Base-by-base conservation (phyloP, 371 early-diverging fungal species). In the Mucor piriformis region DNA sequence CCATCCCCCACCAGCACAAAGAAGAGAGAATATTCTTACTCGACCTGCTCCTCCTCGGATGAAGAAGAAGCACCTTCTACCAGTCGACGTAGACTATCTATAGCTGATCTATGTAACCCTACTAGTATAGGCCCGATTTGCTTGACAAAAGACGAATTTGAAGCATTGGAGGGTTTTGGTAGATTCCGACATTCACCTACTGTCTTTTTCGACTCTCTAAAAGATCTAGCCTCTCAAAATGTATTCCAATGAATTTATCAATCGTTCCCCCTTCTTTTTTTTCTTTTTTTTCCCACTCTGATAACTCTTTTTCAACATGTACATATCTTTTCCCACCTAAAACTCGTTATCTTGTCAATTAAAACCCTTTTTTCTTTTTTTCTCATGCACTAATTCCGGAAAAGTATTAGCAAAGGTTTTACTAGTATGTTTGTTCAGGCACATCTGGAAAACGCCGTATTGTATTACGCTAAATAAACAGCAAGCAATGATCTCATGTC, bases 141-240 rank as follows among this genome's bases (percentile, higher is more conserved):
- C 13, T 47, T 77, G 21, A 74, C 78, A 29, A 34, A 59, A 11
- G 79, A 79, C 57, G 79, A 79, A 38, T 53, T 70, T 43, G 79
- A 79, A 57, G 79, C 69, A 8, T 46, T 79, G 8, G 66, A 79
- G 48, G 76, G 70, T 5, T 68, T 79, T 32, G 64, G 67, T 21
- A 49, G 63, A 25, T 69, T 79, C 37, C 66, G 70, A 25, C 65
- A 61, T 10, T 51, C 68, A 6, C 63, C 56, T 21, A 13, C 58
- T 15, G 64, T 55, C 18, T 64, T 61, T 48, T 64, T 54, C 48
- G 63, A 66, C 18, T 59, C 70, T n/a, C 43, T 69, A 21, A 57
- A 54, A 20, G 66, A 65, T 44, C 50, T 65, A 40, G 55, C 54
- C 46, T 53, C 48, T 37, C n/a, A 12, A 23, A 13, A 24, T 24